Evolutionary conservation across 768 basidiomycete genomes (phyloP).

Genomic region (Tylopilus balloui): DNA sequence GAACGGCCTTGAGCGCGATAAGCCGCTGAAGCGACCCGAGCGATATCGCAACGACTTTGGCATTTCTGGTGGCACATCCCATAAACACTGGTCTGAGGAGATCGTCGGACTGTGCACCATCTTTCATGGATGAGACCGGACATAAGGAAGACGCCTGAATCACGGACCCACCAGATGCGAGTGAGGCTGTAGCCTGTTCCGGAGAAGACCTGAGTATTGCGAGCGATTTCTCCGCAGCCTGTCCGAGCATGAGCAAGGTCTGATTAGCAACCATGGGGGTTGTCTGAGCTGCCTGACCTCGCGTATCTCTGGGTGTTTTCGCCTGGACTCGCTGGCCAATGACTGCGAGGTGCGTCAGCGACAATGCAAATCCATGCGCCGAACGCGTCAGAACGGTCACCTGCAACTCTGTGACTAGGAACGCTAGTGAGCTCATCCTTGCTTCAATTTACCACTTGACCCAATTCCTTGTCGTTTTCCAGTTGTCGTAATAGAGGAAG

Average conservation of each 20-base stretch:
- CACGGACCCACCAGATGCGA: constrained; percentile 63
- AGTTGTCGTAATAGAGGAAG: background rate
- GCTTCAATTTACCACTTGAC: background rate
- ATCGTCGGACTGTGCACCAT: constrained; percentile 76
- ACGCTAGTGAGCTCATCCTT: constrained; percentile 62
- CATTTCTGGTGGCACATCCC: constrained; percentile 89
- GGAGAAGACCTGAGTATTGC: constrained; percentile 77
- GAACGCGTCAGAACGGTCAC: constrained; percentile 28
- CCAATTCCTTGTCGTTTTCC: background rate
- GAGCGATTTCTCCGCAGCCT: constrained; percentile 87
- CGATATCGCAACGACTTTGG: constrained; percentile 91
- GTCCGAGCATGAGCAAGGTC: constrained; percentile 8
- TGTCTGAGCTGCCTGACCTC: constrained; percentile 62
- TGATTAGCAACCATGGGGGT: background rate
- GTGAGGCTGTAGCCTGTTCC: constrained; percentile 65
- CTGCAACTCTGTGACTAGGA: constrained; percentile 73
- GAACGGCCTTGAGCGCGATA: constrained; percentile 82
- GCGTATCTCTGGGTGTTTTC: constrained; percentile 89
- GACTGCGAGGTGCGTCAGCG: constrained; percentile 44
- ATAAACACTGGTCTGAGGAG: constrained; percentile 86
- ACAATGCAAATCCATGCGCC: background rate
- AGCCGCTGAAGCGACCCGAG: constrained; percentile 88
- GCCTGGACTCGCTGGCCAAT: constrained; percentile 79
- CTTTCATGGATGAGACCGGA: constrained; percentile 33
- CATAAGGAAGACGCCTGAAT: background rate